Conservation (phyloP, 805 yeast genomes). For the Babjeviella inositovora region DNA sequence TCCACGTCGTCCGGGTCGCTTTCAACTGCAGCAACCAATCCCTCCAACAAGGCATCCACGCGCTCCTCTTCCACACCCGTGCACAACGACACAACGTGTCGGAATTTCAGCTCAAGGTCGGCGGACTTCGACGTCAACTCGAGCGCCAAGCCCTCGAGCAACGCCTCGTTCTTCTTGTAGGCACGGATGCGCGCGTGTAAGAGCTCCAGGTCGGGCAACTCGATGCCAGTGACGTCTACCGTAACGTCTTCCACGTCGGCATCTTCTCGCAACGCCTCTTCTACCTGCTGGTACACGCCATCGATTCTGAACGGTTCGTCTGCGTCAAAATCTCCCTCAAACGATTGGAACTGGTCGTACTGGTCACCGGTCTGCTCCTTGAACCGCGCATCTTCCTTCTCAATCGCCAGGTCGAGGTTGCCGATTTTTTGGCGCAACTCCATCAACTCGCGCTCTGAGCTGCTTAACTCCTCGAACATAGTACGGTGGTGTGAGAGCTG, state of each 20-base stretch:
- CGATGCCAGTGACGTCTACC: too few relatives aligned
- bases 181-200: conserved; percentile 73
- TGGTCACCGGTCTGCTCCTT: conserved; percentile 15
- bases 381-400: conserved; percentile 45
- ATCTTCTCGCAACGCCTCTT: conserved; percentile 11
- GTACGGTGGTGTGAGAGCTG: conserved; percentile 28
- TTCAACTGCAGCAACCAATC: conserved; percentile 80
- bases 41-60: conserved; percentile 72
- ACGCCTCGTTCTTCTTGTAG: conserved; percentile 52
- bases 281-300: conserved; percentile 24
- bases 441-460: conserved; percentile 20
- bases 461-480: conserved; percentile 35
- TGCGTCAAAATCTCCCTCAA: conserved; percentile 56
- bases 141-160: conserved; percentile 33
- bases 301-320: conserved; percentile 82
- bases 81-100: conserved; percentile 78
- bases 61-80: conserved; percentile 73
- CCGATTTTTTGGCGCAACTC: conserved; percentile 37
- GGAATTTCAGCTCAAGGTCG: conserved; percentile 59
- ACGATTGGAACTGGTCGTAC: conserved; percentile 15
- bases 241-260: too few relatives aligned
- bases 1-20: conserved; percentile 63
- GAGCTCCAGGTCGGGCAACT: too few relatives aligned
- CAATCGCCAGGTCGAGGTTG: conserved; percentile 46
- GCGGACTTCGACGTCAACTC: conserved; percentile 35